Evolutionary conservation across 352 stramenopile genomes (phyloP).

Genomic region (Phytophthora capsici): DNA sequence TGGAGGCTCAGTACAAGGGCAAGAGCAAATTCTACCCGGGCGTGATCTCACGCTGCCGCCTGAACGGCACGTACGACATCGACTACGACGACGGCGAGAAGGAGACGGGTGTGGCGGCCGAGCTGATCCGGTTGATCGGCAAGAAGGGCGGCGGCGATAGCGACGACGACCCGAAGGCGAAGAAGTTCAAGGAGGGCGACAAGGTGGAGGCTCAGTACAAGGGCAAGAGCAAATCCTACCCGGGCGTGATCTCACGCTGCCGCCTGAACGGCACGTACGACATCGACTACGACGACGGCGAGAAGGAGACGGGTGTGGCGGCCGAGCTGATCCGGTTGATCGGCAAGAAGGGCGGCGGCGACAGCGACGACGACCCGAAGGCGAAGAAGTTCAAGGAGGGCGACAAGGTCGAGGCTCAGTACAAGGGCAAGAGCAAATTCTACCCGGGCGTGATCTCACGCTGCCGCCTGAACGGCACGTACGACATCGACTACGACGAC

Average conservation of each 20-base stretch:
- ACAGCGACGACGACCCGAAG: slow-evolving; percentile 24
- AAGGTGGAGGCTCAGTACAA: slow-evolving; percentile 27
- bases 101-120: too few relatives aligned
- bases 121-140: slow-evolving; percentile 13
- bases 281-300: slow-evolving; percentile 23
- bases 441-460: slow-evolving; percentile 21
- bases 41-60: slow-evolving; percentile 17
- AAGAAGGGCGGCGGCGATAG: too few relatives aligned
- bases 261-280: slow-evolving; percentile 24
- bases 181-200: slow-evolving; percentile 24
- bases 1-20: slow-evolving; percentile 20
- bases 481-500: slow-evolving; percentile 25
- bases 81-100: slow-evolving; percentile 21
- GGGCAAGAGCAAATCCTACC: slow-evolving; percentile 25
- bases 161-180: slow-evolving; percentile 14
- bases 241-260: slow-evolving; percentile 20
- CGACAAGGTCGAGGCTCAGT: slow-evolving; percentile 23
- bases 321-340: slow-evolving; percentile 16
- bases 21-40: slow-evolving; percentile 21
- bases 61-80: slow-evolving; percentile 24
- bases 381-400: slow-evolving; percentile 23
- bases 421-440: slow-evolving; percentile 26
- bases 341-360: slow-evolving; percentile 12
- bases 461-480: slow-evolving; percentile 23
- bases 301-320: slow-evolving; percentile 25